Conservation (phyloP, 106 monocot species). For the Triglochin maritima region DNA sequence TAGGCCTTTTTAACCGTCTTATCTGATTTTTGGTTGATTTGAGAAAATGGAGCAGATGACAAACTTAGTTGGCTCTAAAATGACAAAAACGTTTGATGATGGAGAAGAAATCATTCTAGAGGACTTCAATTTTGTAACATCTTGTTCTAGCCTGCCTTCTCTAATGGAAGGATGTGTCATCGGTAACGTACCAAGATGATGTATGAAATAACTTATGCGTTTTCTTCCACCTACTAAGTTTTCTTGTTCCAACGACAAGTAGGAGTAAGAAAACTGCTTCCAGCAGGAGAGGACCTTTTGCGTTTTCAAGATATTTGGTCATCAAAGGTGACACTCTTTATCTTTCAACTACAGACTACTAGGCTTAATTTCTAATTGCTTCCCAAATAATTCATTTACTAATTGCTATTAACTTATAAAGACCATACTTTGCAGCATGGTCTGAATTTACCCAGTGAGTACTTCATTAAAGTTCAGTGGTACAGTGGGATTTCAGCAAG, state of each 20-base stretch:
- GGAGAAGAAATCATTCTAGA: slow-evolving; percentile 35
- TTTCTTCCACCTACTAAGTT: background rate
- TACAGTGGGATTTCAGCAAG: slow-evolving; percentile 17
- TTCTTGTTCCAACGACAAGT: background rate
- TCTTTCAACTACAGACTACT: background rate
- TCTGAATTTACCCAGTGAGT: slow-evolving; percentile 29
- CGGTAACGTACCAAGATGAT: slow-evolving; percentile 25
- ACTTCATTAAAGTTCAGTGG: slow-evolving; percentile 40
- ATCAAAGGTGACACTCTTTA: slow-evolving; percentile 37
- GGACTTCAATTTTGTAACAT: slow-evolving; percentile 18
- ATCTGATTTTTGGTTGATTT: too few relatives aligned
- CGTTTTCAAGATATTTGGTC: slow-evolving; percentile 37
- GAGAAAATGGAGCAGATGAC: slow-evolving; percentile 25
- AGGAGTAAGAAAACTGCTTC: slow-evolving; percentile 56
- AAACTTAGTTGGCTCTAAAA: slow-evolving; percentile 29
- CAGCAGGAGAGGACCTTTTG: slow-evolving; percentile 33
- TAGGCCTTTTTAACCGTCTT: background rate
- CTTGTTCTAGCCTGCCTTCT: slow-evolving; percentile 57
- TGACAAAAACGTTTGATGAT: slow-evolving; percentile 26
- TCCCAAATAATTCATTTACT: background rate
- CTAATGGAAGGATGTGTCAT: slow-evolving; percentile 57
- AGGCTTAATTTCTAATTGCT: background rate
- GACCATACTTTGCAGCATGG: slow-evolving; percentile 43
- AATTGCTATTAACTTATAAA: background rate
- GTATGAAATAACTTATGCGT: background rate